Base-by-base conservation (phyloP, 73 alveolate genomes). In the Tetrahymena malaccensis region DNA sequence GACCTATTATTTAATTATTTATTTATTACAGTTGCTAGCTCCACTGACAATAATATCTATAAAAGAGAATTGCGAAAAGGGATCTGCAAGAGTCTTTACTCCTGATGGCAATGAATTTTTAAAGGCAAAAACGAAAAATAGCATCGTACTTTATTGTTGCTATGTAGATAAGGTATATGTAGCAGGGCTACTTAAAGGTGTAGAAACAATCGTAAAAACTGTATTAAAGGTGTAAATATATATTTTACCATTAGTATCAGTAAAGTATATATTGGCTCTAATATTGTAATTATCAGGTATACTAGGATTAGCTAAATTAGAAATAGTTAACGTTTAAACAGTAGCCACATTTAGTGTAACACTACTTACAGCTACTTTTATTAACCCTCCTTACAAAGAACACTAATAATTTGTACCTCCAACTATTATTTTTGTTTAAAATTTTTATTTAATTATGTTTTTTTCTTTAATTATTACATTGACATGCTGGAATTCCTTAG, bases 401-500 rank as follows among this genome's bases (percentile, higher is more conserved):
- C 97, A 95, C 25, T 94, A 33, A 34, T 50, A 44, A 89, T 44
- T 93, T 19, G 94, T 43, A 19, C 84, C 93, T 12, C 95, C 95
- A 95, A 33, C 43, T 43, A 70, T 17, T 27, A 19, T 70, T n/a
- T 19, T 4, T 22, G 19, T 50, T 19, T 5, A 50, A 50, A 5
- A 70, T 19, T 70, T 70, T 4, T 27, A 56, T 56, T 56, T 25
- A 6, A 56, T 13, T 56, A 4, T 19, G 13, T n/a, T 7, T 31
- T 70, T 12, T 27, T 27, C 31, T 70, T n/a, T 27, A n/a, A 27
- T 31, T 25, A 1, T 95, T 89, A 34, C 56, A 95, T 85, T 85
- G n/a, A 34, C 97, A 95, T 85, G 89, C 44, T 34, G 97, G 97
- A 10, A 95, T 94, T n/a, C 97, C 97, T 16, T 55, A 38, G 55